Evolutionary conservation across 2,329 filamentous ascomycete genomes (phyloP), one percentile per base, ranked within the genome.

Genomic region (Penicillium sp.): DNA sequence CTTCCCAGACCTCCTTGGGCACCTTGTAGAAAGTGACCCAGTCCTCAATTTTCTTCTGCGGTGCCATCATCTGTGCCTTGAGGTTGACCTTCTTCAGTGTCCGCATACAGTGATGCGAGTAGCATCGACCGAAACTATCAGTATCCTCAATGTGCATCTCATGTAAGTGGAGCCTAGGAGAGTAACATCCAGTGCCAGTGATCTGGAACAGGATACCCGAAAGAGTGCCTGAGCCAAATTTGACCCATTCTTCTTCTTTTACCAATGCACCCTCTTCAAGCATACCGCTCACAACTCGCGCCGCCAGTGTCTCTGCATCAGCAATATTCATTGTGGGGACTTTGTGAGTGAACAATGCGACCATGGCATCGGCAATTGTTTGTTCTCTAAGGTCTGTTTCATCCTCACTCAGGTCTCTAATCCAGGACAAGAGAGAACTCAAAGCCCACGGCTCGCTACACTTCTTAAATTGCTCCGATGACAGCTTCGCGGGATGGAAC

Each of bases 301-400:
- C 83, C 59, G 90, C 90, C 49, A 99, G 80, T 1, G 87, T 88
- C 71, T 99, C 94, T 0, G 94, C 94, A 78, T 99, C 95, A 6
- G 93, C 92, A 40, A 94, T 93, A 66, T 99, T 97, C 91, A 99
- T 97, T 0, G 91, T 99, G 0, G 94, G 92, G 0, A 99, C 91
- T 73, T 97, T 97, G 75, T 90, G 84, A 1, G 90, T 96, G 72
- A 99, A 97, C 7, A 99, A 79, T 30, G 87, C 89, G 40, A 96
- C 87, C 40, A 99, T 81, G 2, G 90, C 92, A 63, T 97, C 92
- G 56, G 91, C 88, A 49, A 99, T 86, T 1, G 89, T 87, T 67
- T 91, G 89, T 68, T 89, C 85, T 69, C 89, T 91, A 44, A 99
- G 77, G 72, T 99, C 91, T 11, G 88, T 86, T 68, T 97, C 93